Evolutionary conservation across 2,329 filamentous ascomycete genomes (phyloP).

Genomic region (Phyllosticta citrichinensis): DNA sequence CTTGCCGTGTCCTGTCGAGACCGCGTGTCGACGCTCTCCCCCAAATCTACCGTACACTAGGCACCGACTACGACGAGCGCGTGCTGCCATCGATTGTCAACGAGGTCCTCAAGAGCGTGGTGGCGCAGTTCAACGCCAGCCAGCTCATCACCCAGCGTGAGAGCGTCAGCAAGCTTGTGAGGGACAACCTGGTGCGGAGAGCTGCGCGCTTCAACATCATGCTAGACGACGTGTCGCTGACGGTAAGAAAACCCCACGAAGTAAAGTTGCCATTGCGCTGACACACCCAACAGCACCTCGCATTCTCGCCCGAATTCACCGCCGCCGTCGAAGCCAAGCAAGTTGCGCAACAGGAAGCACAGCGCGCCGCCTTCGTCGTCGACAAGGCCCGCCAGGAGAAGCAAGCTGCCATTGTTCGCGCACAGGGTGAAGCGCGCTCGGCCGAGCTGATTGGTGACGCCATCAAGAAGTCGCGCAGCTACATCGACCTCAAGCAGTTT

Average conservation of each 20-base stretch:
- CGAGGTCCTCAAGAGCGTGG: conserved; percentile 97
- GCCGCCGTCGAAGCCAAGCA: conserved; percentile 61
- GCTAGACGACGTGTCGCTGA: conserved; percentile 93
- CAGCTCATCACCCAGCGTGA: conserved; percentile 99
- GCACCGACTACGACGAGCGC: conserved; percentile 93
- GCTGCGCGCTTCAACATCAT: conserved; percentile 96
- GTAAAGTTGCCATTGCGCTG: conserved; percentile 15
- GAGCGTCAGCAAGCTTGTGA: conserved; percentile 81
- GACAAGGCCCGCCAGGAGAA: conserved; percentile 99
- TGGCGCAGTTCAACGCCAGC: conserved; percentile 96
- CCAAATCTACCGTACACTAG: conserved; percentile 93
- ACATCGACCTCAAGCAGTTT: conserved; percentile 94
- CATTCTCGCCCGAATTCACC: conserved; percentile 60
- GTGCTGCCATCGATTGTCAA: conserved; percentile 98
- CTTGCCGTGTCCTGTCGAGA: conserved; percentile 93
- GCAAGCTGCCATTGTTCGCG: conserved; percentile 95
- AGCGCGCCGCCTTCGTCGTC: conserved; percentile 92
- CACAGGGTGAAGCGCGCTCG: conserved; percentile 96
- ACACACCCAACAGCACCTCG: conserved; percentile 45
- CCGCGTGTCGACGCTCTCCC: conserved; percentile 81
- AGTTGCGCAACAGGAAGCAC: conserved; percentile 78
- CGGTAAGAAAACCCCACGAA: conserved; percentile 46
- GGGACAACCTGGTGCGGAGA: conserved; percentile 83
- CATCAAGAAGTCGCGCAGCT: conserved; percentile 98
- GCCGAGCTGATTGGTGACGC: conserved; percentile 97